Percentiles rank a stretch among this genome's conserved stretches.
These are phyloP conservation scores for Ophiocordyceps camponoti-saundersi DNA, from an alignment of 2,329 filamentous ascomycete genomes.

Conservation along the genomic window DNA sequence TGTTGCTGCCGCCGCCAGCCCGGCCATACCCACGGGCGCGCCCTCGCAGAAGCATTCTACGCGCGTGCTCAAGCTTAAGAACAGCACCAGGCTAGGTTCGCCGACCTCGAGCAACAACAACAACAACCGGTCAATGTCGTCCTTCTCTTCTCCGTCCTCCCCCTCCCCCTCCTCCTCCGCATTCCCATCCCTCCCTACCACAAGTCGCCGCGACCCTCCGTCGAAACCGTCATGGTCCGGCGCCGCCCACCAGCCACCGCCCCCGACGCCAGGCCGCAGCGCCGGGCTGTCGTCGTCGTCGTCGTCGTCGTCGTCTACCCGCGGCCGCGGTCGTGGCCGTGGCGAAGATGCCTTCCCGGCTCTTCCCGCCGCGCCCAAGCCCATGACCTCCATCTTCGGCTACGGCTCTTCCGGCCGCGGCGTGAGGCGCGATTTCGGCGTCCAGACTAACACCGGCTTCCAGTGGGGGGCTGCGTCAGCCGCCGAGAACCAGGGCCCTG, in stretches of 20 bases:
- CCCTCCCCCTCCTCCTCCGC: slow-evolving; percentile 13
- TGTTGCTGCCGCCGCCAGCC: slow-evolving; percentile 42
- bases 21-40: slow-evolving; percentile 17
- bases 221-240: neutral
- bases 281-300: too few species aligned
- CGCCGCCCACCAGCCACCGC: neutral
- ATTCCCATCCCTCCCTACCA: neutral
- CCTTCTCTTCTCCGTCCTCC: slow-evolving; percentile 25
- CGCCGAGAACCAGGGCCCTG: neutral
- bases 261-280: neutral
- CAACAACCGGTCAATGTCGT: slow-evolving; percentile 2
- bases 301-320: too few species aligned
- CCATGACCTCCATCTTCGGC: slow-evolving; percentile 42
- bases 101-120: neutral
- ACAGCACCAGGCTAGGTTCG: slow-evolving; percentile 28
- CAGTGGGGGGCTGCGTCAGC: slow-evolving; percentile 24
- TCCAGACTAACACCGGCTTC: slow-evolving; percentile 30
- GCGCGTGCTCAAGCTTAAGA: slow-evolving; percentile 40
- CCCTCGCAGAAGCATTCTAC: slow-evolving; percentile 32
- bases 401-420: slow-evolving; percentile 32
- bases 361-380: slow-evolving; percentile 61
- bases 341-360: slow-evolving; percentile 60
- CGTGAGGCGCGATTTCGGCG: slow-evolving; percentile 34
- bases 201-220: neutral
- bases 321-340: slow-evolving; percentile 5